Base-by-base conservation (phyloP, 2,329 filamentous ascomycete species). In the Talaromyces sp. region DNA sequence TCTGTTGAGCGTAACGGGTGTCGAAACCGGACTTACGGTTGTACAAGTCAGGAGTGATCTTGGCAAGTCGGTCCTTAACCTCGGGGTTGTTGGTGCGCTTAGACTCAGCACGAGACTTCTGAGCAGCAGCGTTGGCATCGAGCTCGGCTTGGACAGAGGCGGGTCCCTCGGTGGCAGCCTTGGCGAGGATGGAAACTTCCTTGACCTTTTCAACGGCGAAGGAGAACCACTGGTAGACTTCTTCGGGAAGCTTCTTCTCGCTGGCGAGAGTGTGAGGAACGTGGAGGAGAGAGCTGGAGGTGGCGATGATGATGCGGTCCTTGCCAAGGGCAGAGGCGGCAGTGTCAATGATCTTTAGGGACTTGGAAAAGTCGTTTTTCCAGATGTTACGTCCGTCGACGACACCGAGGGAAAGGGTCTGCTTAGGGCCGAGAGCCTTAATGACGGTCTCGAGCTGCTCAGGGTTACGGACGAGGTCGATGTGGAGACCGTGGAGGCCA, bases 301-400 rank as follows among this genome's bases (percentile, higher is more conserved):
- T 97, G 77, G 95, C 91, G 72, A 97, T 92, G 72, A 99, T 91
- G 80, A 99, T 94, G 77, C 95, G 92, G 72, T 98, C 93, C 87
- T 97, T 94, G 83, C 95, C 94, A 69, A 99, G 88, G 85, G 96
- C 92, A 85, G 97, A 92, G 75, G 98, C 84, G 70, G 94, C 95
- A 67, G 87, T 84, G 88, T 98, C 92, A 68, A 95, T 90, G 70
- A 84, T 87, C 85, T 95, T 93, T 70, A 99, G 96, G 76, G 95
- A 93, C 75, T 88, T 88, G 88, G 96, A 91, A 84, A 97, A 90
- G 89, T 98, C 96, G 83, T 93, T 97, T 91, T 99, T 99, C 95
- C 95, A 99, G 86, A 99, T 98, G 88, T 99, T 99, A 76, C 95
- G 93, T 75, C 95, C 95, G 75, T 99, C 93, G 72, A 99, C 95